phyloP scores from a whole-genome alignment of 1,284 basidiomycete genomes.

The Xerocomus minutiporus region DNA sequence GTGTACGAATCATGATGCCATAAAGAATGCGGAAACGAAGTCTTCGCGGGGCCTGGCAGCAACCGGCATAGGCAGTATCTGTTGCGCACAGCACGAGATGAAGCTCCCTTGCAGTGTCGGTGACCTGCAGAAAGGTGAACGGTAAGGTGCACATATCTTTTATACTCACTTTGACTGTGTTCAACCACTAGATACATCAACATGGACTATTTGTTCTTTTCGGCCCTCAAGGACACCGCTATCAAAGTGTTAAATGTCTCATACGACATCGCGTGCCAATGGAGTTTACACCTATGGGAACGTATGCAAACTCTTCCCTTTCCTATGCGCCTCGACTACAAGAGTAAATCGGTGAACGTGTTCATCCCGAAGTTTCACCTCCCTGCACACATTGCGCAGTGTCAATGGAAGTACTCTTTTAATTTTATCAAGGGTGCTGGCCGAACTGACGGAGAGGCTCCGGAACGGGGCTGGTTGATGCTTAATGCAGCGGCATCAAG shows the following conservation, averaged over 20 bases:
- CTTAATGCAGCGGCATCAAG: constrained; percentile 10
- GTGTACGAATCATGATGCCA: background rate
- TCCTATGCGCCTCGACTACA: background rate
- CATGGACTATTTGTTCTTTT: background rate
- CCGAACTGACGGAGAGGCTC: constrained; percentile 9
- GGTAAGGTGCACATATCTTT: background rate
- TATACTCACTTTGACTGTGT: too few species aligned
- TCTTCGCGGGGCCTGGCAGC: background rate
- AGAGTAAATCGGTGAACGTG: background rate
- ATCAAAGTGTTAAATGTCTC: background rate
- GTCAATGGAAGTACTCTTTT: constrained; percentile 12
- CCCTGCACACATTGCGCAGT: constrained; percentile 5
- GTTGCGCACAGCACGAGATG: background rate
- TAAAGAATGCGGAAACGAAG: background rate
- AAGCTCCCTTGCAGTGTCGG: background rate
- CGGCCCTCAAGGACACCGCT: background rate
- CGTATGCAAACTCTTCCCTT: background rate
- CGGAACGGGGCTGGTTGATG: background rate
- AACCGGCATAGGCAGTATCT: background rate
- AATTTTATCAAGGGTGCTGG: constrained; percentile 4
- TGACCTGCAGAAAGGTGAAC: background rate
- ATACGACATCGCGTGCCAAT: background rate
- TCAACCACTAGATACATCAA: background rate
- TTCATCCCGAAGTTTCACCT: constrained; percentile 15
- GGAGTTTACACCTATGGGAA: background rate